Evolutionary conservation across 2,329 filamentous ascomycete species (phyloP).

Genomic region (Mycosphaerella sp.): DNA sequence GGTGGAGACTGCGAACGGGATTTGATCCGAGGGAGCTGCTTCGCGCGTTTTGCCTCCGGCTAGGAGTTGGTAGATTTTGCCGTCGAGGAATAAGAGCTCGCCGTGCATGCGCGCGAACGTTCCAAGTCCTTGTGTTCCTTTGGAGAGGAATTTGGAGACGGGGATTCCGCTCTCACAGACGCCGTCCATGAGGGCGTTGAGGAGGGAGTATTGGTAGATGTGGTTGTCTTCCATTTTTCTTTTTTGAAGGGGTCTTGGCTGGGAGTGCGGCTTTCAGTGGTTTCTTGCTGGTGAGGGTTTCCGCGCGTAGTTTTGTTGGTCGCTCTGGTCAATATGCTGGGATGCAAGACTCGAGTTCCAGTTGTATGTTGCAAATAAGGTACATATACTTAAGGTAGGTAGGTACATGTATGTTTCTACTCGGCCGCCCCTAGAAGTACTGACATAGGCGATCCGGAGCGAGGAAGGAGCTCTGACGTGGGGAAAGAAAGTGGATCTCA

Average conservation of each 20-base stretch:
- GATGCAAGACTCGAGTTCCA: too few relatives aligned
- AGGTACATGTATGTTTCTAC: too few relatives aligned
- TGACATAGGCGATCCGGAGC: too few relatives aligned
- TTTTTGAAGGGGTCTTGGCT: not conserved
- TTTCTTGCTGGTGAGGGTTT: too few relatives aligned
- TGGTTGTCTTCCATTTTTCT: conserved; percentile 35
- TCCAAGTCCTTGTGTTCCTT: conserved; percentile 48
- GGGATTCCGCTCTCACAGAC: conserved; percentile 44
- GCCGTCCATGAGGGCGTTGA: conserved; percentile 43
- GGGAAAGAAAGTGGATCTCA: too few relatives aligned
- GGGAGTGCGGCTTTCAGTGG: too few relatives aligned
- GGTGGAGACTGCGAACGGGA: conserved; percentile 38
- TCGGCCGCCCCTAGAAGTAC: too few relatives aligned
- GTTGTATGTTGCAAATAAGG: too few relatives aligned
- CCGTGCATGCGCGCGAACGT: conserved; percentile 43
- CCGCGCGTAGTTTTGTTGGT: too few relatives aligned
- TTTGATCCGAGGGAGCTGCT: conserved; percentile 33
- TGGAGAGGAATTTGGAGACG: conserved; percentile 41
- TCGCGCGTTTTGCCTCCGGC: conserved; percentile 34
- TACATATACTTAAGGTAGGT: too few relatives aligned
- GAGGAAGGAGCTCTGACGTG: too few relatives aligned
- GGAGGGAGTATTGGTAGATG: conserved; percentile 42
- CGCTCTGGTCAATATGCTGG: too few relatives aligned
- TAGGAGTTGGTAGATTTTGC: conserved; percentile 39
- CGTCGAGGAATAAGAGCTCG: conserved; percentile 41